A percentile compares a stretch with the other conserved stretches of the same genome.
Evolutionary conservation across 192 early-diverging fungal species (phyloP).

Genomic region (Coemansia biformis): DNA sequence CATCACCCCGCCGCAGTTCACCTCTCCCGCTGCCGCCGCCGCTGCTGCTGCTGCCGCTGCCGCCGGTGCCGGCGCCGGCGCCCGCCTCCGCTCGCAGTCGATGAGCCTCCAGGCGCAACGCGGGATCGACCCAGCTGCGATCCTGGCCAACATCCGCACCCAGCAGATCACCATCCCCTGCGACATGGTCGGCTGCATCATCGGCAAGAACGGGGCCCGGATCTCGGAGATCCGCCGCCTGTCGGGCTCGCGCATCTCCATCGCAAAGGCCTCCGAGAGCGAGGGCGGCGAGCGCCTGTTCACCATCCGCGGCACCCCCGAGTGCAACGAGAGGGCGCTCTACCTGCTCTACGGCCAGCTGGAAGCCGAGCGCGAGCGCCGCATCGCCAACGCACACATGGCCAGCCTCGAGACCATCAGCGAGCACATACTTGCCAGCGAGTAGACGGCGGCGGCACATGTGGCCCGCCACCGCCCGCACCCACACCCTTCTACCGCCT

Average conservation of each 20-base stretch:
- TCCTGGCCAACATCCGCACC: slow-evolving; percentile 60
- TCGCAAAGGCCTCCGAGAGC: slow-evolving; percentile 75
- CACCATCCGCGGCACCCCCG: slow-evolving; percentile 83
- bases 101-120: slow-evolving; percentile 48
- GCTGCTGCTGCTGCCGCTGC: slow-evolving; percentile 2
- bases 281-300: slow-evolving; percentile 83
- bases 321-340: slow-evolving; percentile 85
- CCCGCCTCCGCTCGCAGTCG: slow-evolving; percentile 50
- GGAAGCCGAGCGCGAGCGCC: slow-evolving; percentile 81
- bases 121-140: slow-evolving; percentile 30
- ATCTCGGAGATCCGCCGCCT: slow-evolving; percentile 76
- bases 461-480: too few species aligned
- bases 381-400: slow-evolving; percentile 52
- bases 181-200: slow-evolving; percentile 96
- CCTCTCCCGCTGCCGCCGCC: background rate
- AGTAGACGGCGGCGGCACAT: too few species aligned
- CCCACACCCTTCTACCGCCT: background rate
- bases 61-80: slow-evolving; percentile 17
- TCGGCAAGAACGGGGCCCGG: slow-evolving; percentile 85
- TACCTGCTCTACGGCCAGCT: slow-evolving; percentile 85
- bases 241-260: slow-evolving; percentile 82
- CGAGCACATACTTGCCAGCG: slow-evolving; percentile 40
- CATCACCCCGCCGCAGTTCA: slow-evolving; percentile 17
- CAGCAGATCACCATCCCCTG: slow-evolving; percentile 89
- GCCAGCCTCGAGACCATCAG: slow-evolving; percentile 47